These are phyloP conservation scores for Suhomyces prunicola DNA, from an alignment of 805 yeast genomes.

Conservation along the genomic window DNA sequence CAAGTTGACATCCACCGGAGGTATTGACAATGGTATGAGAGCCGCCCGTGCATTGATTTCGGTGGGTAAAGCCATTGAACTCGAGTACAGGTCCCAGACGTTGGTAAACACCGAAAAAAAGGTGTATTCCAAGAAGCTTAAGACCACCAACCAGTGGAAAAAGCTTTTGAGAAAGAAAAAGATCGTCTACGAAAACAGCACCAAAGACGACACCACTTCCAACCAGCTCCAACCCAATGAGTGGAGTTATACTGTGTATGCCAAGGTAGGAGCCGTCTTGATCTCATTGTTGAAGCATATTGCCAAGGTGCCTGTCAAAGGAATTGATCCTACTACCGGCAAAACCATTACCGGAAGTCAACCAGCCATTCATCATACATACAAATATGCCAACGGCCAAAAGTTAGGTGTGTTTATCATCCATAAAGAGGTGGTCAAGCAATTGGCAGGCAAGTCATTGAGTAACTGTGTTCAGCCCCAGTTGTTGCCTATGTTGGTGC, in stretches of 20 bases:
- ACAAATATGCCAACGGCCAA: constrained; percentile 75
- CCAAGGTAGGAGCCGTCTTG: constrained; percentile 79
- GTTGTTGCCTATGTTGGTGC: constrained; percentile 84
- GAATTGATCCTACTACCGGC: constrained; percentile 77
- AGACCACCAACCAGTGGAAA: constrained; percentile 48
- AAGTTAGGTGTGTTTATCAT: constrained; percentile 78
- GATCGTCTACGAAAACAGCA: constrained; percentile 9
- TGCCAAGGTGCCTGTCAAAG: constrained; percentile 77
- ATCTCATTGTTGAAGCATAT: constrained; percentile 73
- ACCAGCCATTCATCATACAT: constrained; percentile 89
- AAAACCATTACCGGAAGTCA: constrained; percentile 64
- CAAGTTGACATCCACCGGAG: constrained; percentile 71
- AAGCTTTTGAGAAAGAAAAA: constrained; percentile 34
- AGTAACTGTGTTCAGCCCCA: constrained; percentile 78
- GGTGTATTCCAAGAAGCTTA: constrained; percentile 38
- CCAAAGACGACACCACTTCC: not conserved
- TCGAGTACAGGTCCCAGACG: constrained; percentile 74
- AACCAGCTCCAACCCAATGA: constrained; percentile 10
- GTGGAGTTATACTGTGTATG: constrained; percentile 25
- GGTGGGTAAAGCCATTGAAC: constrained; percentile 81
- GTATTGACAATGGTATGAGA: constrained; percentile 75
- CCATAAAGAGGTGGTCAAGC: constrained; percentile 65
- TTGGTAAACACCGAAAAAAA: constrained; percentile 56
- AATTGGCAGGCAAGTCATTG: constrained; percentile 63
- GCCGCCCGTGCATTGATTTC: constrained; percentile 77